These are phyloP conservation scores for Suhomyces bokatorum DNA, from an alignment of 1,139 yeast species.

Conservation along the genomic window DNA sequence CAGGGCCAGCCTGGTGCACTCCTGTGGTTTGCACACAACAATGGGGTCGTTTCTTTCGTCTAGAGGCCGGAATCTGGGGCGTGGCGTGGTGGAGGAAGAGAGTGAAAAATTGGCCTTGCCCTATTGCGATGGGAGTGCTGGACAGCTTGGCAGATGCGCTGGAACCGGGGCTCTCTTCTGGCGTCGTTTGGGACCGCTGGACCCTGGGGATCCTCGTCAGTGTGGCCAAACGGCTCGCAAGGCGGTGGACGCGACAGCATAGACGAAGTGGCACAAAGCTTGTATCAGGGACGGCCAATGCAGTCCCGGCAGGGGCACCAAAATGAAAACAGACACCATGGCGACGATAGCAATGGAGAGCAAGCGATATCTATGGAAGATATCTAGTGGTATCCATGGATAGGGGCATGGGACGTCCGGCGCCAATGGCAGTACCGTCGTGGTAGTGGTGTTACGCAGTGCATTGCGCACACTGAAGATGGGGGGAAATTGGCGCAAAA, in stretches of 20 bases:
- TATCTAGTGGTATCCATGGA: no score
- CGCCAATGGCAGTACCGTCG: no score
- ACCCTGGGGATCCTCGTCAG: not conserved
- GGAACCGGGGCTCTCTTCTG: not conserved
- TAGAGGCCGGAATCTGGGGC: not conserved
- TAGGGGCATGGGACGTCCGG: no score
- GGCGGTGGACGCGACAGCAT: not conserved
- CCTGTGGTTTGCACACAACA: conserved; percentile 10
- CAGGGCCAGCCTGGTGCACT: conserved; percentile 1
- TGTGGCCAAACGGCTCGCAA: not conserved
- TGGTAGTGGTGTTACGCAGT: no score
- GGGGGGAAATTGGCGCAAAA: no score
- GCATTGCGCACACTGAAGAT: no score
- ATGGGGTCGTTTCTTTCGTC: not conserved
- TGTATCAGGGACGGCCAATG: not conserved
- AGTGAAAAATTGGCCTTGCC: not conserved
- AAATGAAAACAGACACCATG: no score
- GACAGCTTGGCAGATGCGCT: not conserved
- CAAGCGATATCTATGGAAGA: no score
- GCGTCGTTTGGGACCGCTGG: not conserved
- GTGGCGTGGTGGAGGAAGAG: not conserved
- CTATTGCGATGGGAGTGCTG: no score
- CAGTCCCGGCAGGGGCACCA: no score
- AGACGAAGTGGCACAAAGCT: conserved; percentile 7
- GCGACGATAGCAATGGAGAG: no score